These are phyloP conservation scores for Botrytis fabae DNA, from an alignment of 2,329 filamentous ascomycete species.

Conservation along the genomic window DNA sequence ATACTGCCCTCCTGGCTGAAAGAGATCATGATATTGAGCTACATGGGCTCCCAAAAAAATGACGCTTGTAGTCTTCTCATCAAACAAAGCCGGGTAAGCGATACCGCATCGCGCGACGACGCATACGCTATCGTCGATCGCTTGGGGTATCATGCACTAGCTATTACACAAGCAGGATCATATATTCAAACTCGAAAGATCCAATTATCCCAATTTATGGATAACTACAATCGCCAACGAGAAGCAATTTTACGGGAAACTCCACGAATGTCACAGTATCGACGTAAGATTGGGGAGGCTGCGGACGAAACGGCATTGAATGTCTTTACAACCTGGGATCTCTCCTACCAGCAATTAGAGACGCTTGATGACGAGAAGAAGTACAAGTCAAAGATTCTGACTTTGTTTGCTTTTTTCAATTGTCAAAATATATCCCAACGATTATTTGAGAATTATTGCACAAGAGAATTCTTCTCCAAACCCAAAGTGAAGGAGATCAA, in stretches of 20 bases:
- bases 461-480: neutral
- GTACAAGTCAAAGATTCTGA: conserved; percentile 27
- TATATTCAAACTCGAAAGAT: conserved; percentile 34
- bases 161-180: conserved; percentile 38
- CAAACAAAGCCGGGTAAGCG: neutral
- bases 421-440: conserved; percentile 32
- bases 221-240: conserved; percentile 26
- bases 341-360: conserved; percentile 32
- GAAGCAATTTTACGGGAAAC: conserved; percentile 29
- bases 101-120: conserved; percentile 3
- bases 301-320: conserved; percentile 28
- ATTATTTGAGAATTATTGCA: conserved; percentile 29
- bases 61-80: conserved; percentile 29
- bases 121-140: conserved; percentile 26
- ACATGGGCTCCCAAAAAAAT: conserved; percentile 22
- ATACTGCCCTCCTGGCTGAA: conserved; percentile 7
- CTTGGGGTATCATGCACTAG: conserved; percentile 35
- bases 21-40: conserved; percentile 22
- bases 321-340: conserved; percentile 37
- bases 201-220: conserved; percentile 29
- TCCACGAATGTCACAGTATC: conserved; percentile 30
- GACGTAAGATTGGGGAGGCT: conserved; percentile 18
- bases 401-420: conserved; percentile 35
- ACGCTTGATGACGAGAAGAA: neutral
- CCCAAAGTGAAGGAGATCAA: too few relatives aligned